These are phyloP conservation scores for Fraxinus greggii DNA, from an alignment of 305 asterid genomes.

Conservation along the genomic window DNA sequence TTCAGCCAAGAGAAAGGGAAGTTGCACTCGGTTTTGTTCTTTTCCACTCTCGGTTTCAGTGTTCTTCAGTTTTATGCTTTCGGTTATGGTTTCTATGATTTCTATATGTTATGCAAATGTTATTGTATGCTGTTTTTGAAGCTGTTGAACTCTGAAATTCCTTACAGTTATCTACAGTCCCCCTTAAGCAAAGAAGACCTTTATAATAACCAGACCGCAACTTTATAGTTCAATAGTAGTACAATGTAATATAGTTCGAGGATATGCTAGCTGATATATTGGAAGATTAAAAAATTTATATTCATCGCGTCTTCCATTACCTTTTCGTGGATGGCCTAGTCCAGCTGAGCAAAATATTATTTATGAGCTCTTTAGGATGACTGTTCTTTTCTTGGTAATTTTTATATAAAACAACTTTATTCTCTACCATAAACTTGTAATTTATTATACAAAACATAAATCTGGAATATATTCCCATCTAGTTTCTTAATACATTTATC, in stretches of 20 bases:
- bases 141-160: too few relatives aligned
- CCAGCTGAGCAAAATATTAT: background rate
- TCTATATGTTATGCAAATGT: too few relatives aligned
- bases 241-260: background rate
- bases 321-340: background rate
- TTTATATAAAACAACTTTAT: background rate
- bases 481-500: background rate
- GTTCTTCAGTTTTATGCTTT: too few relatives aligned
- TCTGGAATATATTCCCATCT: background rate
- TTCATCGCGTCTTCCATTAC: background rate
- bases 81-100: too few relatives aligned
- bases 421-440: background rate
- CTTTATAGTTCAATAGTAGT: background rate
- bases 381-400: background rate
- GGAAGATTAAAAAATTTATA: background rate
- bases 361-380: background rate
- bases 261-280: background rate
- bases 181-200: background rate
- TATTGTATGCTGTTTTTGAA: too few relatives aligned
- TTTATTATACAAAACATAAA: background rate
- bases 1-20: too few relatives aligned
- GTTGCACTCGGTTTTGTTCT: too few relatives aligned
- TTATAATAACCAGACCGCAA: background rate
- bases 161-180: background rate
- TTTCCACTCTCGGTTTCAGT: too few relatives aligned